Evolutionary conservation across 2,329 filamentous ascomycete genomes (phyloP), one percentile per base, ranked within the genome.

Genomic region (Aspergillus clavatus): DNA sequence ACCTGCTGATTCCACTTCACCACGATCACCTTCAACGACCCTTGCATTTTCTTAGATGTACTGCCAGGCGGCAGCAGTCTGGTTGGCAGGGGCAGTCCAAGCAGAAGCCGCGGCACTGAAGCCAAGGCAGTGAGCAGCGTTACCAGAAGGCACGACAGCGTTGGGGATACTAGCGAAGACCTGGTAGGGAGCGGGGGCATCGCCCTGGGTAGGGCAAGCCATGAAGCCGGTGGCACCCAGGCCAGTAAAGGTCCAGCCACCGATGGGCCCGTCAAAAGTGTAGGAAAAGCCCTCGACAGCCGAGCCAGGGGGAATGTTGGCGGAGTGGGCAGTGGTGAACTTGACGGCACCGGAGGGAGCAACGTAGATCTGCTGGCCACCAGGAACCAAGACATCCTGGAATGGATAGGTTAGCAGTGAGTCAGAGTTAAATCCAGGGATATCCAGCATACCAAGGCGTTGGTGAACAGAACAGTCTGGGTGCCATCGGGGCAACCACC

Each of bases 351-450:
- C 82, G 24, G 70, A 62, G 2, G 72, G 67, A 4, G 66, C 69
- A 43, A 84, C 72, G 60, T 79, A 85, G 52, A 83, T 72, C 47
- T 69, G 60, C 58, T 86, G 81, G 21, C 82, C 82, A 33, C 81
- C 81, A 4, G 81, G 80, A 2, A 83, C 81, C 22, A 72, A 56
- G 28, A 80, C 75, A 22, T 68, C 64, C 57, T 77, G 19, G 16
- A 18, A 6, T 5, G 19, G 31, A 10, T 35, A 29, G 14, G 28
- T 10, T 40, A 45, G 49, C 40, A 18, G 38, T 36, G 4, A 66
- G 71, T 18, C 24, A n/a, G 47, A 45, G n/a, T 35, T 58, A 3
- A 52, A 57, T n/a, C n/a, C 5, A 18, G 23, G 1, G 33, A 29
- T 24, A 1, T 7, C 16, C n/a, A 3, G 47, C 50, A 28, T 62